Conservation (phyloP, 1,139 yeast species). For the Meyerozyma athensensis region DNA sequence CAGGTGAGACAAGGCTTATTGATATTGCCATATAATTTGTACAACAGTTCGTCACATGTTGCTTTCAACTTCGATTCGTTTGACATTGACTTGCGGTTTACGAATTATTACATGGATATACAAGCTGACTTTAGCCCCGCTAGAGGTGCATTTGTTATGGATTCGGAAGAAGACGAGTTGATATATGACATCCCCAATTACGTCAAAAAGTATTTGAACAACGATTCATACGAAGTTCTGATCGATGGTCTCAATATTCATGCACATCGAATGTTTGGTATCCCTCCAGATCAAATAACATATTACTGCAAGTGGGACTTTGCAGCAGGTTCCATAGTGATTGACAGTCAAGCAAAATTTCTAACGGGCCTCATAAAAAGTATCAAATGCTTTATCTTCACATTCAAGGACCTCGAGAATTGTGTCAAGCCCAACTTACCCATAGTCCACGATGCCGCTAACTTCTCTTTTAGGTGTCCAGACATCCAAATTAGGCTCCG, state of each 20-base stretch:
- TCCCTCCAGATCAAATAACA: constrained; percentile 85
- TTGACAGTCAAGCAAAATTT: constrained; percentile 51
- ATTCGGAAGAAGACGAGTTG: constrained; percentile 14
- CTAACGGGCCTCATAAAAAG: constrained; percentile 43
- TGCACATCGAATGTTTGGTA: constrained; percentile 89
- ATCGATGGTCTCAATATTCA: constrained; percentile 68
- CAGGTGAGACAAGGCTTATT: constrained; percentile 66
- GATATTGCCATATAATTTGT: constrained; percentile 68
- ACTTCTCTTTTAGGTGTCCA: constrained; percentile 47
- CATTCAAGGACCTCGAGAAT: constrained; percentile 73
- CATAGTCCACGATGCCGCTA: constrained; percentile 63
- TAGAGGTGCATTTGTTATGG: constrained; percentile 27
- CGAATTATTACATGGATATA: constrained; percentile 89
- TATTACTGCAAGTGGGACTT: constrained; percentile 90
- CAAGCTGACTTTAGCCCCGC: constrained; percentile 55
- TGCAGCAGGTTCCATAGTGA: constrained; percentile 52
- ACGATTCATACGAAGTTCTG: constrained; percentile 35
- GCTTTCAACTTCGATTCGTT: constrained; percentile 61
- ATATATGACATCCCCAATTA: constrained; percentile 27
- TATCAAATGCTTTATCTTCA: constrained; percentile 48
- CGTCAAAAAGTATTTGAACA: constrained; percentile 14
- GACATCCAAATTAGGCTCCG: constrained; percentile 22
- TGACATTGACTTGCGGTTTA: constrained; percentile 75
- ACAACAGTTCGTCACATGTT: constrained; percentile 59
- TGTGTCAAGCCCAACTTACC: constrained; percentile 55